A percentile compares a stretch with the other conserved stretches of the same genome.
Evolutionary conservation across 2,329 filamentous ascomycete genomes (phyloP).

Genomic region (Juglanconis oblonga): DNA sequence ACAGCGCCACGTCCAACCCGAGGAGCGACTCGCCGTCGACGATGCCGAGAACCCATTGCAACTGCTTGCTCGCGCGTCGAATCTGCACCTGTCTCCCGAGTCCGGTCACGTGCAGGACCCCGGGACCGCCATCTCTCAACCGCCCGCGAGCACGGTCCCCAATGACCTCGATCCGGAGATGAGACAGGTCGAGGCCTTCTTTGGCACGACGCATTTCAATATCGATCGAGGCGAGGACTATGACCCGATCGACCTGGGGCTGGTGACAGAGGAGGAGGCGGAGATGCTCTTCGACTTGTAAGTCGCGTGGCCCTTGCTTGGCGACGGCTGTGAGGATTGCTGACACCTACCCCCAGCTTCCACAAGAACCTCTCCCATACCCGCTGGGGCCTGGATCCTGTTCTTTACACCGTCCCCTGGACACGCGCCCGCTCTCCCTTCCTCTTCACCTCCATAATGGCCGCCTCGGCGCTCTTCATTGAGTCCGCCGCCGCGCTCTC

Average conservation of each 20-base stretch:
- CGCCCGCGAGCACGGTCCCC: constrained; percentile 19
- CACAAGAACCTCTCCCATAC: constrained; percentile 70
- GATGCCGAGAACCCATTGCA: constrained; percentile 75
- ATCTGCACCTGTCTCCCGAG: constrained; percentile 55
- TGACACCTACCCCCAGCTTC: constrained; percentile 45
- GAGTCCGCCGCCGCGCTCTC: constrained; percentile 62
- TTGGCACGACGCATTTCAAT: constrained; percentile 60
- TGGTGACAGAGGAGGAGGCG: constrained; percentile 65
- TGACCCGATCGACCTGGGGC: constrained; percentile 67
- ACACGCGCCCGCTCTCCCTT: constrained; percentile 67
- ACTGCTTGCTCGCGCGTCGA: constrained; percentile 69
- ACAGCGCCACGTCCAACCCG: constrained; percentile 26
- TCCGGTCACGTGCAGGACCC: constrained; percentile 21
- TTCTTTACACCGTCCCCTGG: constrained; percentile 63
- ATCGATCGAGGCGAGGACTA: constrained; percentile 62
- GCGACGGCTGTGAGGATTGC: not conserved
- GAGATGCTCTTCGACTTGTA: constrained; percentile 64
- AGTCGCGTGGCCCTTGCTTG: constrained; percentile 24
- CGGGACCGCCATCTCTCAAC: constrained; percentile 14
- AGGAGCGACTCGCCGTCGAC: constrained; percentile 60
- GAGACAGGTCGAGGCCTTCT: constrained; percentile 60
- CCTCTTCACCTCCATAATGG: constrained; percentile 68
- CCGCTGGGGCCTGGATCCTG: constrained; percentile 68
- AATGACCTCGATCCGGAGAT: constrained; percentile 35
- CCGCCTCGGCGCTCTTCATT: constrained; percentile 65